Evolutionary conservation across 116 monocot species (phyloP).

Genomic region (Trichopus zeylanicus): DNA sequence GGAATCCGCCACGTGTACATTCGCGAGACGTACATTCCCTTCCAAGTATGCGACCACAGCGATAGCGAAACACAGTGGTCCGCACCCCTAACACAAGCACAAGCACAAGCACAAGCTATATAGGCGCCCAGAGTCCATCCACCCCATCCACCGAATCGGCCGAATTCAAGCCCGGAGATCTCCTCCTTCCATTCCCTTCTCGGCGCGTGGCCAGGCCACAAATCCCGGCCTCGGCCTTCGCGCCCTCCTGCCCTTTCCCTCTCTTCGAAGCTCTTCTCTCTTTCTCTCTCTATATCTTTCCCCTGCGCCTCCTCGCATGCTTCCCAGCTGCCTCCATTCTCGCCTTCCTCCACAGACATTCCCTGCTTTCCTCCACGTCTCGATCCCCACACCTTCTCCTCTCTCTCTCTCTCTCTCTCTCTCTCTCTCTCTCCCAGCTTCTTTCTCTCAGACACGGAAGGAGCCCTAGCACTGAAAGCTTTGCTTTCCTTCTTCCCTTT

Average conservation of each 20-base stretch:
- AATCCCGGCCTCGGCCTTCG: background rate
- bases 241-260: background rate
- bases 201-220: background rate
- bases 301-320: background rate
- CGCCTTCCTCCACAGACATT: background rate
- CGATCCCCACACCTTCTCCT: conserved; percentile 2
- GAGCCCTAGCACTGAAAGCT: background rate
- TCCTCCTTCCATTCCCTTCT: too few species aligned
- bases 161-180: too few species aligned
- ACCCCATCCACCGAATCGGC: too few species aligned
- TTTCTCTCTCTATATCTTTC: background rate
- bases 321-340: background rate
- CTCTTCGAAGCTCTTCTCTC: background rate
- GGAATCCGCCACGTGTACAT: too few species aligned
- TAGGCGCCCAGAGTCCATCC: too few species aligned
- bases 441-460: background rate
- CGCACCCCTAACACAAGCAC: too few species aligned
- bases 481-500: background rate
- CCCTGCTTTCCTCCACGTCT: background rate
- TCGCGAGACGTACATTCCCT: too few species aligned
- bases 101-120: too few species aligned
- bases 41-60: too few species aligned
- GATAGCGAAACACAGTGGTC: too few species aligned
- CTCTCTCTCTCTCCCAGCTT: conserved; percentile 1
- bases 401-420: background rate